These are phyloP conservation scores for Epichloe bromicola DNA, from an alignment of 2,329 filamentous ascomycete genomes.

Conservation along the genomic window DNA sequence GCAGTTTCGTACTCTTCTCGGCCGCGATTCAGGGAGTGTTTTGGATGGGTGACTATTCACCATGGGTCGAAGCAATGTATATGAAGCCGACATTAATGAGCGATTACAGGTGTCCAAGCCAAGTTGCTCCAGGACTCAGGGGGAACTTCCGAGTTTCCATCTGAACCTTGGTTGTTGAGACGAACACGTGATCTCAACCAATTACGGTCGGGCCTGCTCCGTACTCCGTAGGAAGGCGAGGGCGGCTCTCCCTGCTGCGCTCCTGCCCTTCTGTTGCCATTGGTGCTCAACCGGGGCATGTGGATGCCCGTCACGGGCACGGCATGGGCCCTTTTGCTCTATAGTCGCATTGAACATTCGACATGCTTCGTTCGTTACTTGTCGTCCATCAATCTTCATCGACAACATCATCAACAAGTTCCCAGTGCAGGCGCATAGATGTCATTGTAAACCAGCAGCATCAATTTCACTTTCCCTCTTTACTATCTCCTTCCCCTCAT, in stretches of 20 bases:
- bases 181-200: neutral
- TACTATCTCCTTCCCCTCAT: neutral
- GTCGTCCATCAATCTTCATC: neutral
- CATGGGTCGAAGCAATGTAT: no score
- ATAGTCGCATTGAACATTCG: neutral
- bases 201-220: neutral
- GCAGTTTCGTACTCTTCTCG: no score
- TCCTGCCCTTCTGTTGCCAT: neutral
- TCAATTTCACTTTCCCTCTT: neutral
- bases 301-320: neutral
- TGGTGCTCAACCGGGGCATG: conserved; percentile 2
- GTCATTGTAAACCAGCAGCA: neutral
- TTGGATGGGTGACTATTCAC: no score
- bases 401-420: neutral
- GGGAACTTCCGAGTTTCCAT: no score
- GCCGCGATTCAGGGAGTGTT: no score
- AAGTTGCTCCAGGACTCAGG: no score
- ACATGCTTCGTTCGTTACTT: neutral
- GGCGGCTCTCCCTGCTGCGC: neutral
- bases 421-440: conserved; percentile 3
- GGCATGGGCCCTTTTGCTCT: neutral
- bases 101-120: no score
- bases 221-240: neutral
- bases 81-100: no score
- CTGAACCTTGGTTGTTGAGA: neutral